Conservation (phyloP, 106 monocot species). For the Chionographis japonica region DNA sequence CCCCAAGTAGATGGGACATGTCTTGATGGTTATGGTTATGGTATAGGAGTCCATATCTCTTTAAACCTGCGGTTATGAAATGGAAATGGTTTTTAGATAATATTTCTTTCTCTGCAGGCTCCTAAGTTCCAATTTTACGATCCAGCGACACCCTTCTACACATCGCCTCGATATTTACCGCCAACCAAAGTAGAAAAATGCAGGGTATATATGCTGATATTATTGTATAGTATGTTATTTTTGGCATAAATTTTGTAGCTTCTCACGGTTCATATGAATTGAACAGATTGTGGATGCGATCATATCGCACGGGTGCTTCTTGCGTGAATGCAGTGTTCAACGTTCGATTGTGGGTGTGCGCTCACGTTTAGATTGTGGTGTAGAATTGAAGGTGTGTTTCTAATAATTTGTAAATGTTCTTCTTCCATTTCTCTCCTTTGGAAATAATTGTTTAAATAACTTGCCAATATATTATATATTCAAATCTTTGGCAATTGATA, state of each 20-base stretch:
- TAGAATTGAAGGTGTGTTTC: slow-evolving; percentile 62
- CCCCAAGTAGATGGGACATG: no score
- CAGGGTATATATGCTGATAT: slow-evolving; percentile 35
- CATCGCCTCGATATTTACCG: slow-evolving; percentile 79
- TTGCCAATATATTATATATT: background rate
- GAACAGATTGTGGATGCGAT: slow-evolving; percentile 73
- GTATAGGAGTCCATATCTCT: no score
- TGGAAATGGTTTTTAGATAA: background rate
- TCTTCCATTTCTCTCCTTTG: background rate
- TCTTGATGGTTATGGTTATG: no score
- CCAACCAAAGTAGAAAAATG: slow-evolving; percentile 84
- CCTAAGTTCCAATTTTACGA: slow-evolving; percentile 87
- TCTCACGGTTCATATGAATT: slow-evolving; percentile 2
- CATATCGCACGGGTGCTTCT: slow-evolving; percentile 88
- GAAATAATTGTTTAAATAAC: background rate
- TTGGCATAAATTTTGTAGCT: background rate
- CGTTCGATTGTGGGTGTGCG: slow-evolving; percentile 78
- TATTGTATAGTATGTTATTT: background rate
- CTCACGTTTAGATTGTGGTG: slow-evolving; percentile 71
- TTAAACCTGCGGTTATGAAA: background rate
- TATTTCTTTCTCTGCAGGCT: slow-evolving; percentile 32
- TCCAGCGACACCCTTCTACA: slow-evolving; percentile 79
- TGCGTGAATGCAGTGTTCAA: slow-evolving; percentile 63
- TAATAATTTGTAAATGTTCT: background rate
- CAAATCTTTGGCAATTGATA: no score